Conservation (phyloP, 2,329 filamentous ascomycete species). For the Mycosphaerella sp. region DNA sequence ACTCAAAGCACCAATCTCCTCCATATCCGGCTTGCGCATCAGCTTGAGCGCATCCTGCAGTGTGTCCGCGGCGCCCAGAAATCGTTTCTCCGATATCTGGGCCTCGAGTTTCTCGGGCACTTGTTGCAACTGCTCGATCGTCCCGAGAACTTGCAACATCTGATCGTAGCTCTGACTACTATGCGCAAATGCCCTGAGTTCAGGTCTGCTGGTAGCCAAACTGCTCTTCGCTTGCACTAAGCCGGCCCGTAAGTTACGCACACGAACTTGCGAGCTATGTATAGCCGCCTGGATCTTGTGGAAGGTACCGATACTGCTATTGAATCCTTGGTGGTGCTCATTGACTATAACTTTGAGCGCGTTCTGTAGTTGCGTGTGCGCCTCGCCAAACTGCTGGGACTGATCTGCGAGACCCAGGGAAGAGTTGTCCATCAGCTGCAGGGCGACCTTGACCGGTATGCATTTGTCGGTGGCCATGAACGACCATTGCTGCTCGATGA, state of each 20-base stretch:
- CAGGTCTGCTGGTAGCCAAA: slow-evolving; percentile 78
- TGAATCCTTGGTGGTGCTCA: slow-evolving; percentile 98
- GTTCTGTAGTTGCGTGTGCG: slow-evolving; percentile 82
- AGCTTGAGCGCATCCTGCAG: slow-evolving; percentile 79
- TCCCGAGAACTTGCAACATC: slow-evolving; percentile 70
- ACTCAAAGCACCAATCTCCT: slow-evolving; percentile 80
- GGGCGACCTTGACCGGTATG: slow-evolving; percentile 86
- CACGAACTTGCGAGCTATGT: slow-evolving; percentile 76
- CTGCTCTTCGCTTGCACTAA: slow-evolving; percentile 72
- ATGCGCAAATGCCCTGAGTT: slow-evolving; percentile 81
- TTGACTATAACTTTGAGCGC: slow-evolving; percentile 94
- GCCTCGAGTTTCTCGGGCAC: slow-evolving; percentile 91
- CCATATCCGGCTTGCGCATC: slow-evolving; percentile 79
- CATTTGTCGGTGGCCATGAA: slow-evolving; percentile 85
- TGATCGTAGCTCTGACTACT: slow-evolving; percentile 87
- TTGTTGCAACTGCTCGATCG: slow-evolving; percentile 70
- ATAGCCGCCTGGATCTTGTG: slow-evolving; percentile 97
- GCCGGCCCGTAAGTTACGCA: slow-evolving; percentile 77
- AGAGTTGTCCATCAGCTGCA: slow-evolving; percentile 89
- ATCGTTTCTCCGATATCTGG: slow-evolving; percentile 91
- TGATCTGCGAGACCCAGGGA: slow-evolving; percentile 88
- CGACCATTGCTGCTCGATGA: slow-evolving; percentile 84
- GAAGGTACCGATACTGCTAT: slow-evolving; percentile 96
- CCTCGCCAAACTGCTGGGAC: slow-evolving; percentile 75
- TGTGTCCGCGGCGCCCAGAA: slow-evolving; percentile 85